A percentile compares a stretch with the other conserved stretches of the same genome.
Evolutionary conservation across 176 grass and related monocot genomes (phyloP).

Genomic region (Dactylis glomerata): DNA sequence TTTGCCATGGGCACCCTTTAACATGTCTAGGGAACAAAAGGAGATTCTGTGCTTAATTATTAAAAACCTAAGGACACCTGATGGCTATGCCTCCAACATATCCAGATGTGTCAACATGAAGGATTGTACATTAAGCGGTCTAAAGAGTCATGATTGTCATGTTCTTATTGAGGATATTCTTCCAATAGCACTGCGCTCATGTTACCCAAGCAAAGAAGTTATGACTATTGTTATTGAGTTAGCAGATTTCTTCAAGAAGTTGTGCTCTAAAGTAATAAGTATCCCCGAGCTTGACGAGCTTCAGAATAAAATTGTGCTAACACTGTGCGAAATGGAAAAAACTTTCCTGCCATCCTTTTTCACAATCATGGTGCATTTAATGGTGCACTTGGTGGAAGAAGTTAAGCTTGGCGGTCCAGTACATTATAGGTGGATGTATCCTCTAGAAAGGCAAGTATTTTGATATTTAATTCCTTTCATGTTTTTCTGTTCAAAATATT

Average conservation of each 20-base stretch:
- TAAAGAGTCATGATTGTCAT: conserved; percentile 40
- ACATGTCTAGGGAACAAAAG: not conserved
- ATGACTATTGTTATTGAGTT: not conserved
- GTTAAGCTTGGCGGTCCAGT: conserved; percentile 21
- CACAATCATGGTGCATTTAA: not conserved
- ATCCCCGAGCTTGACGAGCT: not conserved
- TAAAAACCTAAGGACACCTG: not conserved
- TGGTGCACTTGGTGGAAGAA: conserved; percentile 28
- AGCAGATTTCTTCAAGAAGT: not conserved
- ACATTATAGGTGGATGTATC: conserved; percentile 38
- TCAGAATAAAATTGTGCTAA: not conserved
- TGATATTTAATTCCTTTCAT: not conserved
- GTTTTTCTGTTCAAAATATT: not conserved
- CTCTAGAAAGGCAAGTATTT: conserved; percentile 27
- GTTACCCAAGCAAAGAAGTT: conserved; percentile 12
- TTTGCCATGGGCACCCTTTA: not conserved
- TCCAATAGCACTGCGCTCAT: not conserved
- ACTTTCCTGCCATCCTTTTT: not conserved
- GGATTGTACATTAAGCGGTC: not conserved
- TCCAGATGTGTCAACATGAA: conserved; percentile 1
- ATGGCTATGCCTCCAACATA: not conserved
- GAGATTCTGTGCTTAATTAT: not conserved
- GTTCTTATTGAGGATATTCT: conserved; percentile 32
- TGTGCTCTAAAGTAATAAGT: not conserved
- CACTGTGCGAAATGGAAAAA: not conserved